A percentile compares a stretch with the other conserved stretches of the same genome.
Conservation (phyloP, 306 rosid species). For the Echinosophora koreensis region DNA sequence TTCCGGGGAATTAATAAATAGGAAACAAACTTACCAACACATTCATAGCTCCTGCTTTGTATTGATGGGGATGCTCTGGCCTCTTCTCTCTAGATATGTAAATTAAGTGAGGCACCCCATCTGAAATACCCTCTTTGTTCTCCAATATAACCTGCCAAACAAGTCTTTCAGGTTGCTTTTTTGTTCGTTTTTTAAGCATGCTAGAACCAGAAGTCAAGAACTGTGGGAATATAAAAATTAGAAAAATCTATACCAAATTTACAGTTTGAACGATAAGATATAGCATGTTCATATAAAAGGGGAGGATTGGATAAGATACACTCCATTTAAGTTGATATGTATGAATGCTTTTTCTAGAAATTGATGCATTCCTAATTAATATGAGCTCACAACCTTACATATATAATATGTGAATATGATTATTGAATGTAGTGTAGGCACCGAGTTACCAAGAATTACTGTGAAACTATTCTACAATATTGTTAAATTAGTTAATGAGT, state of each 20-base stretch:
- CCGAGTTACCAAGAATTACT: background rate
- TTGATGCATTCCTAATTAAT: no score
- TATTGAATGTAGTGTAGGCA: no score
- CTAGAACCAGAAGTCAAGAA: background rate
- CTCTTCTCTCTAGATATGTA: conserved; percentile 76
- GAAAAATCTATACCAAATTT: background rate
- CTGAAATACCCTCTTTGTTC: conserved; percentile 47
- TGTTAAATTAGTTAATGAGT: background rate
- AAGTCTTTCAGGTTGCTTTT: background rate
- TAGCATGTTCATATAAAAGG: background rate
- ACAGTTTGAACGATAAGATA: background rate
- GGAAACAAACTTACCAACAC: conserved; percentile 54
- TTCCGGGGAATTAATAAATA: background rate
- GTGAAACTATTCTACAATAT: background rate
- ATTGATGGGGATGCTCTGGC: conserved; percentile 57
- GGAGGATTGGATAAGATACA: background rate
- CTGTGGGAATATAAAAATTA: background rate
- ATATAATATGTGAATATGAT: no score
- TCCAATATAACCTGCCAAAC: conserved; percentile 64
- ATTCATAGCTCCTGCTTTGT: conserved; percentile 90
- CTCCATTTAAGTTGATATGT: no score
- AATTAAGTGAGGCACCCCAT: conserved; percentile 69
- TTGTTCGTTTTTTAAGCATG: background rate
- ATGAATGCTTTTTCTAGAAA: no score
- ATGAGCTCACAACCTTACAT: no score